Percentiles rank a stretch among this genome's conserved stretches.
Evolutionary conservation across 108 stramenopile genomes (phyloP).

Genomic region (Nitzschia sp.): DNA sequence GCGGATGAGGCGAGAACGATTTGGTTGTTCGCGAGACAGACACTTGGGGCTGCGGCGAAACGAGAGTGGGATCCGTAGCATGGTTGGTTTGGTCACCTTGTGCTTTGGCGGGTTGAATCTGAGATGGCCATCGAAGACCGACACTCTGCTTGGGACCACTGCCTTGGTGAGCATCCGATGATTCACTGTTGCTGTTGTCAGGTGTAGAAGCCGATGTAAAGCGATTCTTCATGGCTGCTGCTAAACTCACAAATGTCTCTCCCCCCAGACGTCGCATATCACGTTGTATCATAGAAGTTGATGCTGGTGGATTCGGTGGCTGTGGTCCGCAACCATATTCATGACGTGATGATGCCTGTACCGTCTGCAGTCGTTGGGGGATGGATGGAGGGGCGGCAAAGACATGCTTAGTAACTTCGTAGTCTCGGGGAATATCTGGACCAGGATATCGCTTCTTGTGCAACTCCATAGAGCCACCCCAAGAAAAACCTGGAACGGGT

Average conservation of each 20-base stretch:
- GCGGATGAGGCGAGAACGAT: conserved; percentile 39
- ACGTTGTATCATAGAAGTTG: not conserved
- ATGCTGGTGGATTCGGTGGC: conserved; percentile 15
- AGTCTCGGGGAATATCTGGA: conserved; percentile 55
- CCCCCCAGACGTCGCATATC: conserved; percentile 28
- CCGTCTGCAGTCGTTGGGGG: conserved; percentile 24
- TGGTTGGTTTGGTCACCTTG: too few species aligned
- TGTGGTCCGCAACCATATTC: conserved; percentile 8
- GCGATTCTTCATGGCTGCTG: conserved; percentile 48
- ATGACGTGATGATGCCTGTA: not conserved
- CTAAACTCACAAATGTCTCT: conserved; percentile 36
- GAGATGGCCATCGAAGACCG: conserved; percentile 31
- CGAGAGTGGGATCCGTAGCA: too few species aligned
- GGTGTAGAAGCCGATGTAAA: conserved; percentile 31
- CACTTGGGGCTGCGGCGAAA: not conserved
- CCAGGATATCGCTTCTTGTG: conserved; percentile 50
- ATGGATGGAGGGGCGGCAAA: conserved; percentile 43
- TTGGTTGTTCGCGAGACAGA: conserved; percentile 23
- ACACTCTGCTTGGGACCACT: not conserved
- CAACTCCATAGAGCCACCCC: conserved; percentile 37
- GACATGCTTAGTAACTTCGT: conserved; percentile 26
- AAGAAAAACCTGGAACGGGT: conserved; percentile 50
- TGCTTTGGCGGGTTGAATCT: not conserved
- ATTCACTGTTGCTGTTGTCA: not conserved
- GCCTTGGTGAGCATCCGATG: not conserved